Evolutionary conservation across 169 alveolate genomes (phyloP), one percentile per base, ranked within the genome.

Genomic region (Eimeria mitis): DNA sequence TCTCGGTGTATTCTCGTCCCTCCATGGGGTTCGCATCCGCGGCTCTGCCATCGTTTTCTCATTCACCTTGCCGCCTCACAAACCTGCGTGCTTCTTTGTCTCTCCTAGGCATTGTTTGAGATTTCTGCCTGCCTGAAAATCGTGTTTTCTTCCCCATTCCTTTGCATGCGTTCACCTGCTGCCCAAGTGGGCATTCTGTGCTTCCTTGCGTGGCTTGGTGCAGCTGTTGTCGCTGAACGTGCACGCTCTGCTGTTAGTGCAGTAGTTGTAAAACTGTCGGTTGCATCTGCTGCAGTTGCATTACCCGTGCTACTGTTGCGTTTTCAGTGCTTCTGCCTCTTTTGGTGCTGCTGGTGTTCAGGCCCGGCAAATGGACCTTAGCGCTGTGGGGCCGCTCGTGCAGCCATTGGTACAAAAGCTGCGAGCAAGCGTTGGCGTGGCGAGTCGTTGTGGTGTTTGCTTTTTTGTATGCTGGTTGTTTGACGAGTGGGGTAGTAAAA

Each of bases 361-460:
- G 96, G 96, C 76, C 5, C 96, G 94, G 76, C 89, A 92, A 7
- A 83, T 92, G 68, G 89, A 75, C 44, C 96, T 88, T 47, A 37
- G 23, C 9, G 78, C 75, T 31, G 78, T 92, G 76, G 89, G 89
- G n/a, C 59, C 73, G 40, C 79, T 92, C 44, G 81, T 92, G 37
- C 96, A 71, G 9, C 88, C 94, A n/a, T n/a, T 92, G 94, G 85
- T 92, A 47, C 96, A 83, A 44, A 79, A 79, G 61, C 75, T 92
- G 54, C 92, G 96, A 49, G 79, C 76, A 42, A 84, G 96, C 68
- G 79, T 92, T 28, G 96, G 96, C 2, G 89, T 88, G 61, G 65
- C 96, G 63, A 92, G 96, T 52, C 96, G 96, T 40, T 92, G 96
- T 25, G 89, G 94, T 31, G 96, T 83, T n/a, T 79, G 94, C 21